Percentiles rank a stretch among this genome's conserved stretches.
Conservation (phyloP, 2,329 filamentous ascomycete genomes). For the Rhexocercosporidium sp. region DNA sequence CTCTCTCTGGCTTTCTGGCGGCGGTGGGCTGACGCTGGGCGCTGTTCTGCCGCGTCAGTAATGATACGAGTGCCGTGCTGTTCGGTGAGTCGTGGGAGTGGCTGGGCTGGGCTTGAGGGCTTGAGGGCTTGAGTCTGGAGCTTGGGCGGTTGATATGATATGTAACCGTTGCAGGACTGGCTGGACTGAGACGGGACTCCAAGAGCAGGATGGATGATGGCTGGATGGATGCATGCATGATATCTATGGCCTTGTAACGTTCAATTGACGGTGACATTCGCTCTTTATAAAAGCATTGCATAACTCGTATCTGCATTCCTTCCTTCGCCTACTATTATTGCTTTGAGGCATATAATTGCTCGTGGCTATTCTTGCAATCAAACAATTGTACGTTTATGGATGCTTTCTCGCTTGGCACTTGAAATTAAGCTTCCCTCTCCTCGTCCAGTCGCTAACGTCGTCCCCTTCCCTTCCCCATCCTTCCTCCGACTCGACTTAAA, state of each 20-base stretch:
- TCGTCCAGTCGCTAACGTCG: neutral
- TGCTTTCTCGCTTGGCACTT: neutral
- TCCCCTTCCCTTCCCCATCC: conserved; percentile 7
- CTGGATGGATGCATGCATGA: too few species aligned
- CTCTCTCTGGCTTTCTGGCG: neutral
- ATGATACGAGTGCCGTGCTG: conserved; percentile 10
- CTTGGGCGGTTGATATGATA: neutral
- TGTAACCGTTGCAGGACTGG: neutral
- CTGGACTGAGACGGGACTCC: neutral
- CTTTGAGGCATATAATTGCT: neutral
- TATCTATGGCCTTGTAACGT: neutral
- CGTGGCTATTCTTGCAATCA: conserved; percentile 2
- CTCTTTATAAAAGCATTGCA: neutral
- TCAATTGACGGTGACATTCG: neutral
- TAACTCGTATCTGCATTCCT: neutral
- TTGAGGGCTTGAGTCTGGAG: neutral
- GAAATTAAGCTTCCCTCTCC: conserved; percentile 9
- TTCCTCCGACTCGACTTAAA: neutral
- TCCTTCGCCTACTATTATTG: neutral
- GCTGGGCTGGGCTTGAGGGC: too few species aligned
- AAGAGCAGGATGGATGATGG: neutral
- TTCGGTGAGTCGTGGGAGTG: too few species aligned
- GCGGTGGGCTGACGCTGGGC: neutral
- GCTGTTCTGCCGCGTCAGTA: conserved; percentile 3
- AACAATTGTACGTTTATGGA: neutral